phyloP scores from a whole-genome alignment of 208 protist genomes.

The Wallacemonas sp. region DNA sequence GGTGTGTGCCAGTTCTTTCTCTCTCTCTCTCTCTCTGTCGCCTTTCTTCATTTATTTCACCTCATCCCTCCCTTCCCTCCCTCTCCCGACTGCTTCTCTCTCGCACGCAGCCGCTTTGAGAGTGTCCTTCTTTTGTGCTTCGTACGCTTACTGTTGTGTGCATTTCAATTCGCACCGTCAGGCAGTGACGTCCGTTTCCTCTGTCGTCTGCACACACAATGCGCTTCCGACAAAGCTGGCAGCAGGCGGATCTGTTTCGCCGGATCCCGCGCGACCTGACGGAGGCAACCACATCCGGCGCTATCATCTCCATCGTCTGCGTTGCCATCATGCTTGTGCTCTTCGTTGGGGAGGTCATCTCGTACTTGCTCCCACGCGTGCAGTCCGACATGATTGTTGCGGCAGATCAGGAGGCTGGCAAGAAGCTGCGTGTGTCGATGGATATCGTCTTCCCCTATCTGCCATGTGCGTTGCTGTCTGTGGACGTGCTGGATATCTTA shows the following conservation, averaged over 20 bases:
- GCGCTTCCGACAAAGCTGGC: constrained; percentile 20
- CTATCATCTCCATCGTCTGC: constrained; percentile 52
- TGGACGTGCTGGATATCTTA: constrained; percentile 51
- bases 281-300: constrained; percentile 45
- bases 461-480: constrained; percentile 38
- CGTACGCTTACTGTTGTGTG: neutral
- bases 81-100: neutral
- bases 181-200: too few species aligned
- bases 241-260: constrained; percentile 49
- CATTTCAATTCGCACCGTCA: too few species aligned
- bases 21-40: neutral
- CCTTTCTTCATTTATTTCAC: constrained; percentile 4
- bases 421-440: constrained; percentile 35
- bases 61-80: neutral
- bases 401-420: constrained; percentile 18
- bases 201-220: constrained; percentile 11
- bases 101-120: too few species aligned
- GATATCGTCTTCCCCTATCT: constrained; percentile 46
- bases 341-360: constrained; percentile 44
- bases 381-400: constrained; percentile 50
- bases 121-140: too few species aligned
- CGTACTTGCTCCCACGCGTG: constrained; percentile 33
- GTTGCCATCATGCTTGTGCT: constrained; percentile 42
- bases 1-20: too few species aligned
- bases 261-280: constrained; percentile 53